Base-by-base conservation (phyloP, 2,329 filamentous ascomycete genomes). In the Fusarium sp. region DNA sequence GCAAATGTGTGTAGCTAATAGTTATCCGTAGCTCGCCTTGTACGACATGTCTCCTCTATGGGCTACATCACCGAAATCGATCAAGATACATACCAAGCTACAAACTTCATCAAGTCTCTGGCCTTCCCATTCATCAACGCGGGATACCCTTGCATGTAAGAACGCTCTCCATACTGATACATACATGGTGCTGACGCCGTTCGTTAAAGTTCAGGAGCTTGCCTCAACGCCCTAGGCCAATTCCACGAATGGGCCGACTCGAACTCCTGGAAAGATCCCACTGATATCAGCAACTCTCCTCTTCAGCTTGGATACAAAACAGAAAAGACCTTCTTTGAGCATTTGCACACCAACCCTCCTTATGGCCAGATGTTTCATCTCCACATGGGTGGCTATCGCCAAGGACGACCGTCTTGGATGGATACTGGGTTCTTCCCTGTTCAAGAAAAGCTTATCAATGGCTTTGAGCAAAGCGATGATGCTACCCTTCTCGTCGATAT, bases 41-140 rank as follows among this genome's bases (percentile, higher is more conserved):
- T 83, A 70, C 71, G 77, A 16, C 81, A 83, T 56, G 63, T 82
- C 1, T 74, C 70, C 2, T 76, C 80, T 1, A 81, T 82, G 77
- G 80, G 81, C 1, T 80, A 82, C 61, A 69, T 83, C 44, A 69
- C 71, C 1, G 80, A 83, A 61, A 74, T 75, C 1, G 78, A 70
- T 1, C 50, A 61, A 0, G 79, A 83, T 42, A 74, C 77, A 28
- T 83, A 82, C 67, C 67, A 70, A 65, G 71, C 76, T 1, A 83
- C 78, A 56, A 81, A 79, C 70, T 82, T 80, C 56, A 74, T 76
- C 42, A 79, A 73, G 41, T 75, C 79, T 0, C 63, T 82, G 52
- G 75, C 73, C 39, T 70, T 80, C 23, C 73, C 76, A 6, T 71
- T 77, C 20, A 79, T 83, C 15, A 72, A 74, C 1, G 76, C 75